A percentile compares a stretch with the other conserved stretches of the same genome.
Evolutionary conservation across 371 early-diverging fungal species (phyloP).

Genomic region (Sporodiniella umbellata): DNA sequence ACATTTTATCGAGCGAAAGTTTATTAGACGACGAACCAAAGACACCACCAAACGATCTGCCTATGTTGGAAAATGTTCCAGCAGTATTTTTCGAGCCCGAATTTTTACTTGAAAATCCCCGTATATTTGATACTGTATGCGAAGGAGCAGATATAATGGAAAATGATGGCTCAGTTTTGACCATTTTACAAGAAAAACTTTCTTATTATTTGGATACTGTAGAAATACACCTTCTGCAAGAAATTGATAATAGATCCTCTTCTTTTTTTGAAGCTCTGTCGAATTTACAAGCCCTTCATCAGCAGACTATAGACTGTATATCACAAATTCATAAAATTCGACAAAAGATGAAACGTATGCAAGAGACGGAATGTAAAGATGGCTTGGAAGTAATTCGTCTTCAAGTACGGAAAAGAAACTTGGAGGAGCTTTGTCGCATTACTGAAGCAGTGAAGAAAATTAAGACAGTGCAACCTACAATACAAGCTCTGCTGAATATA

Average conservation of each 20-base stretch:
- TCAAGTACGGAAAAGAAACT: conserved; percentile 69
- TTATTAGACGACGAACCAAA: conserved; percentile 31
- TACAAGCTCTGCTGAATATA: conserved; percentile 74
- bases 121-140: conserved; percentile 82
- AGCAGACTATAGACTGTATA: conserved; percentile 84
- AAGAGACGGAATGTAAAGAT: conserved; percentile 63
- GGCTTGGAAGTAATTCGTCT: conserved; percentile 81
- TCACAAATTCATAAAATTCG: conserved; percentile 77
- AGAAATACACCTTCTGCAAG: conserved; percentile 86
- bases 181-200: conserved; percentile 84
- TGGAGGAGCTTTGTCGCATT: conserved; percentile 61
- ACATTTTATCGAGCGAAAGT: conserved; percentile 42
- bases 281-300: conserved; percentile 86
- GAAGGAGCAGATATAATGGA: conserved; percentile 58
- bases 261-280: conserved; percentile 93
- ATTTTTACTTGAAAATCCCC: conserved; percentile 85
- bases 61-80: conserved; percentile 79
- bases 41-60: conserved; percentile 44
- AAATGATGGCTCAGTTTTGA: conserved; percentile 42
- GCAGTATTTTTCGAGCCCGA: conserved; percentile 78
- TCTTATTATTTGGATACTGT: conserved; percentile 88
- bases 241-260: conserved; percentile 85
- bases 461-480: conserved; percentile 74
- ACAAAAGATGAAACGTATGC: conserved; percentile 62
- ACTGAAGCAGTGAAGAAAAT: conserved; percentile 70